A percentile compares a stretch with the other conserved stretches of the same genome.
Conservation (phyloP, 2,329 filamentous ascomycete species). For the Fusarium mundagurra region DNA sequence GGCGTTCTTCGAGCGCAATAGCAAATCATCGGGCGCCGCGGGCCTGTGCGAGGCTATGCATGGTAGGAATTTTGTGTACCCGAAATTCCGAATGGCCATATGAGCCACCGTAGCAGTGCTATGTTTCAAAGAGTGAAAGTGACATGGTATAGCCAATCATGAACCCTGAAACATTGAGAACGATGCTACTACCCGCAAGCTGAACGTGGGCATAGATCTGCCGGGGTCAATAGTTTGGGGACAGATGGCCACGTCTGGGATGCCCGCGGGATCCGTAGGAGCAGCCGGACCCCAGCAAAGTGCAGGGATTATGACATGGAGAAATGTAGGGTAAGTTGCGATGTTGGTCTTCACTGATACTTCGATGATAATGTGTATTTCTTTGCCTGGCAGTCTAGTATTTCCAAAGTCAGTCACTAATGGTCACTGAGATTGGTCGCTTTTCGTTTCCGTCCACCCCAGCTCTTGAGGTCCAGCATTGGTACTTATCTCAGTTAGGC, state of each 20-base stretch:
- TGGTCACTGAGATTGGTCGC: background rate
- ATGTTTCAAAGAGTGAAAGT: background rate
- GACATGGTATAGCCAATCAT: background rate
- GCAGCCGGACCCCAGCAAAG: background rate
- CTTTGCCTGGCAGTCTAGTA: background rate
- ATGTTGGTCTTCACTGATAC: too few species aligned
- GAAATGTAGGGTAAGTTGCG: too few species aligned
- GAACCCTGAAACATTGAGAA: too few species aligned
- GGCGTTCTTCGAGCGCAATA: background rate
- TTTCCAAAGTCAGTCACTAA: background rate
- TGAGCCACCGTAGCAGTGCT: background rate
- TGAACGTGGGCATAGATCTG: too few species aligned
- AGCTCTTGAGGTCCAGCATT: background rate
- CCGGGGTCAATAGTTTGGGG: too few species aligned
- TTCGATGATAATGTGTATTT: background rate
- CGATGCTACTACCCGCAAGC: too few species aligned
- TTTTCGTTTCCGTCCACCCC: background rate
- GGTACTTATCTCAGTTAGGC: background rate
- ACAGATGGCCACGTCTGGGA: background rate
- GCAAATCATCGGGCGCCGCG: background rate
- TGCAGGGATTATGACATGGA: background rate
- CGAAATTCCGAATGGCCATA: background rate
- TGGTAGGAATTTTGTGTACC: background rate
- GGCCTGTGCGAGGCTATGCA: background rate
- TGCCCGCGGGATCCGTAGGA: background rate